Evolutionary conservation across 176 grass and related monocot genomes (phyloP), one percentile per base, ranked within the genome.

Genomic region (Tillandsia fasciculata): DNA sequence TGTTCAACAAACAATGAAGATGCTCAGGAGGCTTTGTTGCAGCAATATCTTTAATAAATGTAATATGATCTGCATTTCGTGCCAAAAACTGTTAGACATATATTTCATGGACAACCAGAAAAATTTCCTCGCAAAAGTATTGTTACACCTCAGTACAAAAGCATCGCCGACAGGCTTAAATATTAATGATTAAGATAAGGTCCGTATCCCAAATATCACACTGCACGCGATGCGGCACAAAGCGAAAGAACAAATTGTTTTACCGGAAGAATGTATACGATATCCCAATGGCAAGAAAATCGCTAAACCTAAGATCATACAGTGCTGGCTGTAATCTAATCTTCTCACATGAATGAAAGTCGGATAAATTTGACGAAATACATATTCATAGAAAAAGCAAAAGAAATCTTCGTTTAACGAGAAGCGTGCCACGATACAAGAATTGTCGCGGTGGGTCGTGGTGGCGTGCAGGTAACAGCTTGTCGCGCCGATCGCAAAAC

Each of bases 21-120:
- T 87, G 84, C 28, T 97, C 86, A 3, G 94, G 94, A 4, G 94
- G 84, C 11, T 84, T 84, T 0, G 86, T 77, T 33, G 59, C 77
- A 1, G 94, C 94, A 18, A 97, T 54, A 70, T 97, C 89, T 56
- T 93, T 90, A 49, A 97, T 53, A 29, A 92, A 97, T 0, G 84
- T 84, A 15, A 72, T 80, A 73, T 92, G 89, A 66, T 88, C 94
- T 97, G 84, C 10, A 78, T 72, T 82, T 17, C 26, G 59, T 13
- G 20, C 53, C 26, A 51, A 23, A 67, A 52, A 74, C 0, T 2
- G 33, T 74, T 10, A 80, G 57, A 53, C 48, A 66, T 2, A 12
- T 47, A 1, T 26, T 48, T 69, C 18, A 6, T 26, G 7, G 69
- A 14, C 6, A 72, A 59, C 10, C 15, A 72, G 14, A 27, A 58